A percentile compares a stretch with the other conserved stretches of the same genome.
phyloP scores from a whole-genome alignment of 2,329 filamentous ascomycete species.

The Fusarium multiceps region DNA sequence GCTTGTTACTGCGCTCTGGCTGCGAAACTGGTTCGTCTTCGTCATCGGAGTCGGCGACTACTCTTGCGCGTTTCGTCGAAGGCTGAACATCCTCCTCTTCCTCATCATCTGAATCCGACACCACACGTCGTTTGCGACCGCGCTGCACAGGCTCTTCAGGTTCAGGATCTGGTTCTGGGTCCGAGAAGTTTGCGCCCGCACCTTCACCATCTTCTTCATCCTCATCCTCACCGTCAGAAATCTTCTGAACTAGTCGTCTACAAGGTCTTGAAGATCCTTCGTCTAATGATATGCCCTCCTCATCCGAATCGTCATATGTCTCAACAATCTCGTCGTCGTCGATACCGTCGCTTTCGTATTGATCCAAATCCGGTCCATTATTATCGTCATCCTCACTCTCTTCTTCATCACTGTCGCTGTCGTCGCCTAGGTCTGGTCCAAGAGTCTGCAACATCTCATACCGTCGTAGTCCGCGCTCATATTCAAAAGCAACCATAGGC shows the following conservation, averaged over 20 bases:
- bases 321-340: slow-evolving; percentile 51
- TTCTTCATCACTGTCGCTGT: slow-evolving; percentile 25
- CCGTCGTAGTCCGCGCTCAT: slow-evolving; percentile 19
- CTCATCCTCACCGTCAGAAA: slow-evolving; percentile 31
- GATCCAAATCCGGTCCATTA: slow-evolving; percentile 39
- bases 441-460: slow-evolving; percentile 33
- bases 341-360: slow-evolving; percentile 56
- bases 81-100: slow-evolving; percentile 36
- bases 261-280: neutral
- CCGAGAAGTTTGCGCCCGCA: slow-evolving; percentile 46
- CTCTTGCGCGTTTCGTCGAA: slow-evolving; percentile 43
- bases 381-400: slow-evolving; percentile 23
- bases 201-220: slow-evolving; percentile 26
- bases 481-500: slow-evolving; percentile 50
- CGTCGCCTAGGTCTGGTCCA: slow-evolving; percentile 13
- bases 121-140: slow-evolving; percentile 46
- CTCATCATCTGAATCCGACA: slow-evolving; percentile 50
- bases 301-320: slow-evolving; percentile 42
- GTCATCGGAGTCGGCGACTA: slow-evolving; percentile 37
- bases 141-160: slow-evolving; percentile 18
- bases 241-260: slow-evolving; percentile 7
- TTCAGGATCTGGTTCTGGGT: slow-evolving; percentile 45
- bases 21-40: slow-evolving; percentile 26
- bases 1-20: neutral
- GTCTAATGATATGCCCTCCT: slow-evolving; percentile 41